phyloP scores from a whole-genome alignment of 2,329 filamentous ascomycete genomes.

The Chaetomium olivaceum region DNA sequence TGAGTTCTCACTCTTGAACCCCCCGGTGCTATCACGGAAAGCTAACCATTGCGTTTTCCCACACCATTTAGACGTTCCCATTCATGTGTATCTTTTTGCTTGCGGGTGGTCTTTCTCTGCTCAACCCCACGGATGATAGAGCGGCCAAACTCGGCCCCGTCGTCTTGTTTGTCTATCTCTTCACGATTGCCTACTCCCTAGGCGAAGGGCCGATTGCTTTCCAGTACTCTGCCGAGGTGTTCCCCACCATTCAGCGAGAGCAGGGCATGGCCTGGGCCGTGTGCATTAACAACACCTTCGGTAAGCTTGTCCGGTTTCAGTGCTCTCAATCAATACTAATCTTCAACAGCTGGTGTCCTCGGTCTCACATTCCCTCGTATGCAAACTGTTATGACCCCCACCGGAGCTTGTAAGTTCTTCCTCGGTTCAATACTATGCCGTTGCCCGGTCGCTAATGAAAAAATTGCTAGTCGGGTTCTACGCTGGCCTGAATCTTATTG shows the following conservation, averaged over 20 bases:
- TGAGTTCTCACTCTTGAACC: neutral
- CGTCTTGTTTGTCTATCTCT: neutral
- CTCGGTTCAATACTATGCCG: neutral
- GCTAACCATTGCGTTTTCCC: neutral
- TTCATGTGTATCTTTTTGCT: neutral
- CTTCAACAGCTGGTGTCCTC: neutral
- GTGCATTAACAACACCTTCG: neutral
- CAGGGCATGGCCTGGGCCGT: neutral
- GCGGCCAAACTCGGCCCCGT: neutral
- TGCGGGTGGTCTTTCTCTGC: neutral
- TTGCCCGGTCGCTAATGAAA: neutral
- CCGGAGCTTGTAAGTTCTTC: neutral
- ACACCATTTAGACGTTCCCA: neutral
- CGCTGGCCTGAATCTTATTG: neutral
- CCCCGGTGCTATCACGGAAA: neutral
- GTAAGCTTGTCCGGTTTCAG: neutral
- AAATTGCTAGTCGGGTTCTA: neutral
- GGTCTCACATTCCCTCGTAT: neutral
- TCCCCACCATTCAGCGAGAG: neutral
- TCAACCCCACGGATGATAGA: neutral
- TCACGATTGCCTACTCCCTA: neutral
- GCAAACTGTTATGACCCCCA: neutral
- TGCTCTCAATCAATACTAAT: neutral
- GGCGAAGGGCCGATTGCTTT: neutral
- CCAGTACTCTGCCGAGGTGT: neutral